Evolutionary conservation across 768 basidiomycete genomes (phyloP).

Genomic region (Fomitopsis pulvina): DNA sequence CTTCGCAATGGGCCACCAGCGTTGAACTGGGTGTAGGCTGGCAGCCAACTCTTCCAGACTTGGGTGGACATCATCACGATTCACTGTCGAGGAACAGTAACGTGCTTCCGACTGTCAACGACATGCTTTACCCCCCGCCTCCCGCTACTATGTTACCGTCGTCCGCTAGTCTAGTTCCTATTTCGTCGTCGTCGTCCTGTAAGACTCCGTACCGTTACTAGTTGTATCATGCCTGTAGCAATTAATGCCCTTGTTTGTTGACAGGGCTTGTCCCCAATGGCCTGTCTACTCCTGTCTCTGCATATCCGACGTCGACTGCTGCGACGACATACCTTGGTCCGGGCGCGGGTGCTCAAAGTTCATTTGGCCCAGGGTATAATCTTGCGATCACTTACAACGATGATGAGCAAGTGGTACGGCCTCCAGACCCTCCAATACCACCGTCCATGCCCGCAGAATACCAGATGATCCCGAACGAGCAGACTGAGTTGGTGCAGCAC

Average conservation of each 20-base stretch:
- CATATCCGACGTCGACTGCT: slow-evolving; percentile 6
- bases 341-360: slow-evolving; percentile 5
- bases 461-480: slow-evolving; percentile 17
- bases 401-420: slow-evolving; percentile 12
- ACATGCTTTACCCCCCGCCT: slow-evolving; percentile 20
- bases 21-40: slow-evolving; percentile 24
- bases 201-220: slow-evolving; percentile 68
- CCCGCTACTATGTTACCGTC: slow-evolving; percentile 30
- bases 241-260: slow-evolving; percentile 54
- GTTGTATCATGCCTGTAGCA: slow-evolving; percentile 63
- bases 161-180: slow-evolving; percentile 47
- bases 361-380: slow-evolving; percentile 17
- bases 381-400: slow-evolving; percentile 8
- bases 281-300: slow-evolving; percentile 7
- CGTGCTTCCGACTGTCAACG: slow-evolving; percentile 23
- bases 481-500: slow-evolving; percentile 28
- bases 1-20: slow-evolving; percentile 13
- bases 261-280: slow-evolving; percentile 34
- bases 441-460: slow-evolving; percentile 10
- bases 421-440: slow-evolving; percentile 13
- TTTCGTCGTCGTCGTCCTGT: slow-evolving; percentile 41
- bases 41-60: slow-evolving; percentile 21
- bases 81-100: slow-evolving; percentile 15
- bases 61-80: slow-evolving; percentile 17
- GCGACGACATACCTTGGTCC: slow-evolving; percentile 6